Evolutionary conservation across 2,329 filamentous ascomycete species (phyloP).

Genomic region (Basipetospora sp.): DNA sequence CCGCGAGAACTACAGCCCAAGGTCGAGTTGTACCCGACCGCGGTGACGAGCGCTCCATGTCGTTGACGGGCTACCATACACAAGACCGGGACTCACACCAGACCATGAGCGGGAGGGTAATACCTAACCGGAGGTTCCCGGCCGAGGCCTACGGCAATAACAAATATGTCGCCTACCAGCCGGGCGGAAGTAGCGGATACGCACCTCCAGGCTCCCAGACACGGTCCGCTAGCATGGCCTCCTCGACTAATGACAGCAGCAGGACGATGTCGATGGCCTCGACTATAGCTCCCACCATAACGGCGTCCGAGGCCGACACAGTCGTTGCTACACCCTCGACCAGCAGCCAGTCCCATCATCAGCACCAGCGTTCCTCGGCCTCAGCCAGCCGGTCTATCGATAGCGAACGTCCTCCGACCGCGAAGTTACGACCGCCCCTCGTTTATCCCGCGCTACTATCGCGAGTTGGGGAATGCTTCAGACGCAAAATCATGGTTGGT

Average conservation of each 20-base stretch:
- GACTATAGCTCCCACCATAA: conserved; percentile 56
- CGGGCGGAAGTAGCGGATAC: conserved; percentile 21
- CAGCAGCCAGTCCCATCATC: not conserved
- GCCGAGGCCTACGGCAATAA: conserved; percentile 25
- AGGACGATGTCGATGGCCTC: conserved; percentile 89
- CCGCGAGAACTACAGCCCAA: conserved; percentile 74
- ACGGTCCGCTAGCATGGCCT: conserved; percentile 47
- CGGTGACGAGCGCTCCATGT: conserved; percentile 88
- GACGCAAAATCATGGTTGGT: conserved; percentile 69
- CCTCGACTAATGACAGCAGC: conserved; percentile 34
- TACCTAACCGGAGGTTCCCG: conserved; percentile 52
- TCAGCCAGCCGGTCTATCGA: conserved; percentile 38
- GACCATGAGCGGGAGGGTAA: conserved; percentile 83
- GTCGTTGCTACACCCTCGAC: conserved; percentile 18
- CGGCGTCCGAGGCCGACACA: conserved; percentile 41
- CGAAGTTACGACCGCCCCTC: conserved; percentile 58
- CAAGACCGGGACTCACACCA: conserved; percentile 69
- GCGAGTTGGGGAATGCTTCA: conserved; percentile 83
- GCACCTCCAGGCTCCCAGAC: conserved; percentile 38
- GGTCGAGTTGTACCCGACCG: conserved; percentile 83
- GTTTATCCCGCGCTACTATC: conserved; percentile 91
- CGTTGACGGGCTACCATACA: conserved; percentile 63
- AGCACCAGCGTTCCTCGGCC: conserved; percentile 39
- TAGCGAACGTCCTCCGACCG: conserved; percentile 42
- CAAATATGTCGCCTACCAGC: conserved; percentile 16